These are phyloP conservation scores for Rhinocladiella similis DNA, from an alignment of 2,329 filamentous ascomycete species.

Conservation along the genomic window DNA sequence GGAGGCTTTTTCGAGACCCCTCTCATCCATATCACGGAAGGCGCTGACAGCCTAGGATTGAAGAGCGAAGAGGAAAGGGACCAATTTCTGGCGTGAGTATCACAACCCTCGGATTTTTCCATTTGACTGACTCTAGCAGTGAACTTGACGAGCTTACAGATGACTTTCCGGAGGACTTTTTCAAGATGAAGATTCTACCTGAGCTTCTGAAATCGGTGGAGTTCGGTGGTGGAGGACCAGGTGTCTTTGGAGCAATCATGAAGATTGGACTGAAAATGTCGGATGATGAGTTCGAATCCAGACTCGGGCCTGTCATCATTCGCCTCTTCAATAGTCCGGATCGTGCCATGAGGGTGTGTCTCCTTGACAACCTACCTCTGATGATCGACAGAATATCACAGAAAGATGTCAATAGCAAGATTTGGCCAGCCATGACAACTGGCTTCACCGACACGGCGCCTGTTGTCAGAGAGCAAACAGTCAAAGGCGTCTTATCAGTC, in stretches of 20 bases:
- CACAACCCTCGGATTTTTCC: background rate
- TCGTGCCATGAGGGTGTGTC: conserved; percentile 83
- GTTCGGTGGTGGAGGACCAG: conserved; percentile 91
- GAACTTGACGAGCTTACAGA: conserved; percentile 85
- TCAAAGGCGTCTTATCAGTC: conserved; percentile 88
- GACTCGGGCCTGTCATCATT: conserved; percentile 81
- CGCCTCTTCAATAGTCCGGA: conserved; percentile 89
- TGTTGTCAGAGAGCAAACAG: conserved; percentile 89
- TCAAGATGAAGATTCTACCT: conserved; percentile 93
- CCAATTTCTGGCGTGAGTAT: conserved; percentile 69
- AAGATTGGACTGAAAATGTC: conserved; percentile 87
- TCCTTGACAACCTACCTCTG: conserved; percentile 81
- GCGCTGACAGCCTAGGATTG: conserved; percentile 87
- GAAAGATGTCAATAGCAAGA: conserved; percentile 90
- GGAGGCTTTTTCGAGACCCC: conserved; percentile 92
- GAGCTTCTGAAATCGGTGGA: conserved; percentile 98
- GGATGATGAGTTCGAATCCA: conserved; percentile 83
- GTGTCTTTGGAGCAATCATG: conserved; percentile 83
- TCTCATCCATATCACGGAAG: conserved; percentile 87
- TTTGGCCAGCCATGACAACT: conserved; percentile 92
- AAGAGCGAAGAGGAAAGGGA: conserved; percentile 84
- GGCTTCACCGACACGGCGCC: conserved; percentile 92
- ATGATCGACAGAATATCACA: conserved; percentile 91
- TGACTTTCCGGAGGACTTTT: conserved; percentile 96
- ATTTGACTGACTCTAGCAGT: conserved; percentile 36